A percentile compares a stretch with the other conserved stretches of the same genome.
Conservation (phyloP, 805 yeast genomes). For the Cyberlindnera galapagoensis region DNA sequence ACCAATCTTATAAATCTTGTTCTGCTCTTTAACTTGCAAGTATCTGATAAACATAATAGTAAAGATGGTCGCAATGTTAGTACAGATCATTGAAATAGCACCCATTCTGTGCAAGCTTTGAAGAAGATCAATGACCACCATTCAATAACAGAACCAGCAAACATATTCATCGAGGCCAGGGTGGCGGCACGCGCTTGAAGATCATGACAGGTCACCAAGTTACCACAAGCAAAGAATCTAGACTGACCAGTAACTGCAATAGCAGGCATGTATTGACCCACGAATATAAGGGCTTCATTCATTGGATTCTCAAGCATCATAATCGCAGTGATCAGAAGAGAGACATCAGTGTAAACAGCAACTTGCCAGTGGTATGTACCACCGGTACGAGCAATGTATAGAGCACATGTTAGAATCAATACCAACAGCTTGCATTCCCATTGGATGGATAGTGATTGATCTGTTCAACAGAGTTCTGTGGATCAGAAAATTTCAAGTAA, state of each 20-base stretch:
- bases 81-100: slow-evolving; percentile 51
- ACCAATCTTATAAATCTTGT: too few relatives aligned
- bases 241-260: slow-evolving; percentile 55
- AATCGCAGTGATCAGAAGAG: slow-evolving; percentile 41
- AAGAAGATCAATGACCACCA: slow-evolving; percentile 58
- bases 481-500: slow-evolving; percentile 36
- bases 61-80: slow-evolving; percentile 36
- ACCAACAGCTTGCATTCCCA: slow-evolving; percentile 49
- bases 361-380: slow-evolving; percentile 45
- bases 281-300: slow-evolving; percentile 33
- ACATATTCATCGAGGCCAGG: slow-evolving; percentile 61
- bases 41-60: slow-evolving; percentile 36
- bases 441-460: slow-evolving; percentile 49
- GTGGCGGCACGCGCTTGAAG: slow-evolving; percentile 59
- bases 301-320: slow-evolving; percentile 38
- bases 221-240: slow-evolving; percentile 58
- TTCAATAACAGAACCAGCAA: slow-evolving; percentile 54
- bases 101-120: slow-evolving; percentile 43
- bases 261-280: slow-evolving; percentile 52
- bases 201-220: slow-evolving; percentile 50
- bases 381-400: slow-evolving; percentile 37
- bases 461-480: slow-evolving; percentile 34
- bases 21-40: slow-evolving; percentile 34
- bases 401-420: slow-evolving; percentile 37
- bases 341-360: slow-evolving; percentile 36